Evolutionary conservation across 495 filamentous ascomycete genomes (phyloP), one percentile per base, ranked within the genome.

Genomic region (Penicillium antarcticum): DNA sequence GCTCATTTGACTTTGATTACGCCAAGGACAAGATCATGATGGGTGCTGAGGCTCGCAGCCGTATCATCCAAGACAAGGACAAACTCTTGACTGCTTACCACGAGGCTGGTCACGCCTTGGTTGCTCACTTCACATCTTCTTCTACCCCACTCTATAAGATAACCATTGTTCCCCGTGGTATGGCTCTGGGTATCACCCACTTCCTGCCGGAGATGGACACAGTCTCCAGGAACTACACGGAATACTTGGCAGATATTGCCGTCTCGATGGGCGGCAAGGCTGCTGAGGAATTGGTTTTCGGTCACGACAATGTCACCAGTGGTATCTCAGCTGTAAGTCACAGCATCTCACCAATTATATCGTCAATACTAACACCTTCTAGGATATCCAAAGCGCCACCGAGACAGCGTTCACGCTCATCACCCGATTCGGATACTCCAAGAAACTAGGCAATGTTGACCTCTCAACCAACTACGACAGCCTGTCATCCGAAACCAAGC

Each of bases 21-120:
- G 92, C 94, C 40, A 97, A 95, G 68, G 94, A 98, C 75, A 95
- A 92, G 71, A 89, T 98, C 49, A 86, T 97, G 74, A 95, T 98
- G 89, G 94, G 94, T 40, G 89, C 92, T 26, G 94, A 97, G 74
- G 82, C 86, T 65, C 84, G 81, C 59, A 92, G 84, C 61, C 87
- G 89, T 65, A 83, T 97, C 52, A 95, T 97, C 52, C 87, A 87
- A 39, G 80, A 90, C 45, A 87, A 92, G 71, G 92, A 97, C 67
- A 87, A 85, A 66, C 63, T 87, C 45, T 84, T 91, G 78, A 98
- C 94, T 32, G 94, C 94, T 2, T 98, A 98, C 59, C 94, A 98
- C 70, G 94, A 98, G 69, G 94, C 91, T 50, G 94, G 94, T 2
- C 94, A 98, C 69, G 91, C 95, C 3, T 80, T 98, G 5, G 89